Evolutionary conservation across 345 rosid genomes (phyloP).

Genomic region (Lumnitzera littorea): DNA sequence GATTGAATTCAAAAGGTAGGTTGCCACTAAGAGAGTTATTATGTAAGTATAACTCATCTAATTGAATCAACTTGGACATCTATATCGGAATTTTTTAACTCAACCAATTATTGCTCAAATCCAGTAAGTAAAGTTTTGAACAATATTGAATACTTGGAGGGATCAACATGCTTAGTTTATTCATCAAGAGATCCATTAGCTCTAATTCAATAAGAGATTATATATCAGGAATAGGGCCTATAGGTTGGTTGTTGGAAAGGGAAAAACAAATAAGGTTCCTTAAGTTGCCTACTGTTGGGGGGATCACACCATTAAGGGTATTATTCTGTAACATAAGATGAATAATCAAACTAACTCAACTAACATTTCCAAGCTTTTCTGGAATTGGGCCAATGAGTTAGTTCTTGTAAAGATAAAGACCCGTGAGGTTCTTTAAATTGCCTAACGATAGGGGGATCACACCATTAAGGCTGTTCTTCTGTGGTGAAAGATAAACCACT

Average conservation of each 20-base stretch:
- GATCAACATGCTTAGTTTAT: neutral
- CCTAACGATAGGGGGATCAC: neutral
- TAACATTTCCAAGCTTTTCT: too few relatives aligned
- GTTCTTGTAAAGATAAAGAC: neutral
- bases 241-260: neutral
- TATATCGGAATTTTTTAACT: slow-evolving; percentile 12
- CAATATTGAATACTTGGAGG: neutral
- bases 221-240: neutral
- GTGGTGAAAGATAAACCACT: neutral
- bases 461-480: neutral
- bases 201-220: neutral
- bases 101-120: slow-evolving; percentile 28
- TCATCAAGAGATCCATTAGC: fast-evolving
- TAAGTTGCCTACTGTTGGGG: too few relatives aligned
- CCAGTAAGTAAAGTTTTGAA: slow-evolving; percentile 13
- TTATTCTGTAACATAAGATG: too few relatives aligned
- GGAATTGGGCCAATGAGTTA: neutral
- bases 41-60: slow-evolving; percentile 3
- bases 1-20: slow-evolving; percentile 9
- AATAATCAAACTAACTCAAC: too few relatives aligned
- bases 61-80: slow-evolving; percentile 3
- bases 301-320: too few relatives aligned
- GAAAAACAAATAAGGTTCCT: too few relatives aligned
- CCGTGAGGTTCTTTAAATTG: neutral
- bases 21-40: slow-evolving; percentile 17